Base-by-base conservation (phyloP, 331 rosid genomes). In the Malus hybrid region DNA sequence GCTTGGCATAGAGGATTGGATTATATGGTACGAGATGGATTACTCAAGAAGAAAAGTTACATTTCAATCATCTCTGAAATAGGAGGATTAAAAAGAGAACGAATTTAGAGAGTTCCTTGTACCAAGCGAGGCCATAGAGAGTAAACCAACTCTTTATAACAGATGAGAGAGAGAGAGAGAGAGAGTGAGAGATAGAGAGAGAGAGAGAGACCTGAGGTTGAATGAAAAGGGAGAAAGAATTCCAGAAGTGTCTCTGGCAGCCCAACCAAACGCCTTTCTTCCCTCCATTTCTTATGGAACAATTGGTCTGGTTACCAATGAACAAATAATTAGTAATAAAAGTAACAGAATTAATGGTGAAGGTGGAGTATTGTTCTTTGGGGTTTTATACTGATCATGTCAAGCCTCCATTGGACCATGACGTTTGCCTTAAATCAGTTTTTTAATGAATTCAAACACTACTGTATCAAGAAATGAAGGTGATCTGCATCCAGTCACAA, bases 211-310 rank as follows among this genome's bases (percentile, higher is more conserved):
- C 78, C 82, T 80, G 71, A 83, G 84, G 73, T 71, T 80, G 74
- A 61, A 83, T 32, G 82, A 69, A 44, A 42, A 73, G 32, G 82
- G 80, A 46, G 80, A 80, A 28, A 83, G 79, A 64, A 72, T 4
- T 2, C 80, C 84, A 55, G 87, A 72, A 42, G 79, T 13, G 77
- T 77, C 82, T 84, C 72, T 80, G 24, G 87, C 84, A 60, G 87
- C 87, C 87, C 75, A 79, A 83, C 84, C 79, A 50, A 68, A 26
- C 50, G 57, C 66, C 68, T 8, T 79, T 66, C 66, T 75, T 83
- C 62, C 81, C 71, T 70, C 75, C 83, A 78, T 82, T 70, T 63
- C 67, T 62, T 70, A 36, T 15, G 24, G 18, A 60, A 32, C 74
- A 44, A 63, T 13, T 52, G 44, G 6, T 19, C 11, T 52, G 44